Evolutionary conservation across 2,329 filamentous ascomycete species (phyloP), one percentile per base, ranked within the genome.

Genomic region (Zymoseptoria passerinii): DNA sequence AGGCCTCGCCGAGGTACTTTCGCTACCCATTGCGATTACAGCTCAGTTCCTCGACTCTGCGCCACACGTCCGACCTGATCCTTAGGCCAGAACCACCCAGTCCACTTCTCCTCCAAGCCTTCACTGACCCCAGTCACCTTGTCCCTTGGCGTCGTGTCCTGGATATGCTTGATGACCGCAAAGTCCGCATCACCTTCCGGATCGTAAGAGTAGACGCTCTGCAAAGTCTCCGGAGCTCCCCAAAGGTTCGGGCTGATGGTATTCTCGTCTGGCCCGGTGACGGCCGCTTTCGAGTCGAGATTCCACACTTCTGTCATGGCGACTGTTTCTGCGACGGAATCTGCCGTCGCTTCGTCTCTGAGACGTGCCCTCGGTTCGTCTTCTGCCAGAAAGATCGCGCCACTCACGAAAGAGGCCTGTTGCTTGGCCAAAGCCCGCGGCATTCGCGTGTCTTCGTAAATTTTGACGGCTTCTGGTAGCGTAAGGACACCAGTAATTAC

Each of bases 391-490:
- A 61, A 62, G 8, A 65, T 55, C 8, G 59, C 58, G 8, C 73
- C 72, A 59, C 71, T 74, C 27, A 73, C 50, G 55, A 72, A 75
- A 1, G 70, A 74, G 1, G 72, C 67, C 59, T 77, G 73, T 63
- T 76, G 73, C 59, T 76, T 77, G n/a, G 65, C 64, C 58, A 70
- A 74, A 4, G 70, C 75, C 60, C 73, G 73, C 8, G 74, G 74
- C 71, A 76, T 76, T 27, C 74, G 68, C 51, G 70, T 70, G 48
- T 70, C 65, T 63, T 77, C 75, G 55, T 76, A 76, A 20, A 76
- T 62, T 2, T 63, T 52, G 20, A 75, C 63, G 0, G 73, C 75
- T 48, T 74, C 71, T 10, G 60, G 50, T 1, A 77, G 59, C 13
- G 52, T 66, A 5, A 77, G 59, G 6, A 66, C 65, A 6, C 71